Conservation (phyloP, 192 early-diverging fungal species). For the Martensiomyces pterosporus region DNA sequence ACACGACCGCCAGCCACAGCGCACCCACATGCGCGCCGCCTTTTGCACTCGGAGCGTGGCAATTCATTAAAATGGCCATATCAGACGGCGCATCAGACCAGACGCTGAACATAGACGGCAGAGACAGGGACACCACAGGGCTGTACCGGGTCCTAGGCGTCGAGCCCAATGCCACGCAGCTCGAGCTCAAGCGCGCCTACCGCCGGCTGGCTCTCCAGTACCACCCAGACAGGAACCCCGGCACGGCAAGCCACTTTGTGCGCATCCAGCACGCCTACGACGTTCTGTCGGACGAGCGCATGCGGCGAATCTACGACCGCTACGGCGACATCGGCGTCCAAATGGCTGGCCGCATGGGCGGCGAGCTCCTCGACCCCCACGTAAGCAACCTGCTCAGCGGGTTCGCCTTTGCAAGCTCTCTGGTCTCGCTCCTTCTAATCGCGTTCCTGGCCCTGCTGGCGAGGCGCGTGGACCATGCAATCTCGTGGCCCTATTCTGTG, state of each 20-base stretch:
- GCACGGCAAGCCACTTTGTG: slow-evolving; percentile 70
- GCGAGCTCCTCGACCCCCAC: slow-evolving; percentile 62
- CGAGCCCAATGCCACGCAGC: slow-evolving; percentile 60
- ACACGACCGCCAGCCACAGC: no score
- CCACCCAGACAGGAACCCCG: slow-evolving; percentile 89
- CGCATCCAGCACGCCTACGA: slow-evolving; percentile 85
- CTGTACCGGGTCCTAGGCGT: slow-evolving; percentile 87
- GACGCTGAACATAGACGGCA: slow-evolving; percentile 13
- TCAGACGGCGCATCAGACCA: slow-evolving; percentile 29
- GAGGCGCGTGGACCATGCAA: slow-evolving; percentile 64
- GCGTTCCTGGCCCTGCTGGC: slow-evolving; percentile 81
- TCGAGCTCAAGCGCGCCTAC: slow-evolving; percentile 77
- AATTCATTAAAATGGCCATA: background rate
- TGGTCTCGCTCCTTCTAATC: slow-evolving; percentile 62
- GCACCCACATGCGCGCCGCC: no score
- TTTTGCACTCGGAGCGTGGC: no score
- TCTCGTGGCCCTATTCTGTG: slow-evolving; percentile 65
- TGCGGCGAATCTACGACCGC: slow-evolving; percentile 84
- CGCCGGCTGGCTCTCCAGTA: slow-evolving; percentile 75
- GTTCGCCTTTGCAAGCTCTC: slow-evolving; percentile 52
- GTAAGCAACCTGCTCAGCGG: slow-evolving; percentile 62
- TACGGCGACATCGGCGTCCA: slow-evolving; percentile 76
- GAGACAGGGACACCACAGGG: slow-evolving; percentile 48
- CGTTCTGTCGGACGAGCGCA: slow-evolving; percentile 67
- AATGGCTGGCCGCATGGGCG: slow-evolving; percentile 69